Base-by-base conservation (phyloP, 1,284 basidiomycete species). In the Ustilago sp. region DNA sequence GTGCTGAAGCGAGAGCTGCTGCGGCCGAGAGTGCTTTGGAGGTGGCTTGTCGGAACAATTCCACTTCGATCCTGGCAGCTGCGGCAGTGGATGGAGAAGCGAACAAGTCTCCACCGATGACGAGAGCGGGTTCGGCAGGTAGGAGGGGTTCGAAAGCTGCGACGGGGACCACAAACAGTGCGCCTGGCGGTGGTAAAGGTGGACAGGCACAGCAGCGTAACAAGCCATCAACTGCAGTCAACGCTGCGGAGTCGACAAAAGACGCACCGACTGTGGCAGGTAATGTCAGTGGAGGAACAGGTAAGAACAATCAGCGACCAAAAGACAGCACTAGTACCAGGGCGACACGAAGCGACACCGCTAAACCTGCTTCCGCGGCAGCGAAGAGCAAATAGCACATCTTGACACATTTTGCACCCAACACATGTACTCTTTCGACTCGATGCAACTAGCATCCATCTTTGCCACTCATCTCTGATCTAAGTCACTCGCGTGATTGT, bases 21-120 rank as follows among this genome's bases (percentile, higher is more conserved):
- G 57, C 50, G 0, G 41, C 70, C 1, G 67, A 77, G 43, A 36
- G 62, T 5, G 75, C 75, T 31, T 51, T 77, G 45, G 60, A 77
- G 3, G 70, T 64, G 0, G 75, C 75, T 0, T 77, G 75, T 36
- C 32, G 52, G 2, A 55, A 12, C 55, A 67, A 77, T 36, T 77
- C 75, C 4, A 77, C 71, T 12, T 58, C 71, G 2, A 77, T 77
- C 6, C 1, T 70, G n/a, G 28, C 66, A 2, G 31, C 36, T 0
- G 12, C 9, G 13, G 56, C 11, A 28, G 23, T 28, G 41, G 50
- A 35, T 11, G 31, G 32, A 31, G 41, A 45, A 31, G 31, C 2
- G 2, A 45, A 45, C 15, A 57, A 57, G 28, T 9, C 12, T 32
- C 23, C 31, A 28, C 23, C 23, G 23, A 28, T 28, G 23, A 28